Percentiles rank a stretch among this genome's conserved stretches.
phyloP scores from a whole-genome alignment of 2,329 filamentous ascomycete genomes.

The Neonectria punicea region DNA sequence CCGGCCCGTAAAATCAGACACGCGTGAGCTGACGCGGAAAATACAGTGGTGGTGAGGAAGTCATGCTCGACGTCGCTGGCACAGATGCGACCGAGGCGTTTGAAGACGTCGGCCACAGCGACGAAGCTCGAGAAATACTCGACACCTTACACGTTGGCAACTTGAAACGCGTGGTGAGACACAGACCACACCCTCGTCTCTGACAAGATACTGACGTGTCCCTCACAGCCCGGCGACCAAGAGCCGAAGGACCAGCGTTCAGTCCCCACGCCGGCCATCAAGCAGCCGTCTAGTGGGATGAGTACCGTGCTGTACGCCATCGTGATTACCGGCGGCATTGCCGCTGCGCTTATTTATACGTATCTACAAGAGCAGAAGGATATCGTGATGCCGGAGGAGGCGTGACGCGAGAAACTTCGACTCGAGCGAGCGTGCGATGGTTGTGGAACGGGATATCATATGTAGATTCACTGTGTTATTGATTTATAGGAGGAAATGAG shows the following conservation, averaged over 20 bases:
- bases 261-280: not conserved
- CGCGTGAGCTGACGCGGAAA: not conserved
- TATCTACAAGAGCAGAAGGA: conserved; percentile 5
- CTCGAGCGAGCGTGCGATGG: not conserved
- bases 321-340: not conserved
- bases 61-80: conserved; percentile 12
- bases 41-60: conserved; percentile 20
- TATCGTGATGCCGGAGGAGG: not conserved
- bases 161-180: not conserved
- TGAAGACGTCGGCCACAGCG: conserved; percentile 26
- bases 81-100: conserved; percentile 25
- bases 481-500: not conserved
- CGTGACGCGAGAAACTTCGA: not conserved
- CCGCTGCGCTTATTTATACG: conserved; percentile 3
- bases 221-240: conserved; percentile 7
- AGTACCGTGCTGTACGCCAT: not conserved
- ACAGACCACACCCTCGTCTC: not conserved
- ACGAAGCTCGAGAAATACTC: conserved; percentile 22
- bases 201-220: not conserved
- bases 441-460: not conserved
- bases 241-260: not conserved
- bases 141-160: not conserved
- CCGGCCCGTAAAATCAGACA: not conserved
- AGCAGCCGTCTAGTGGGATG: not conserved
- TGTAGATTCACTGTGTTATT: not conserved